Evolutionary conservation across 257 asterid species (phyloP), one percentile per base, ranked within the genome.

Genomic region (Rehmannia glutinosa): DNA sequence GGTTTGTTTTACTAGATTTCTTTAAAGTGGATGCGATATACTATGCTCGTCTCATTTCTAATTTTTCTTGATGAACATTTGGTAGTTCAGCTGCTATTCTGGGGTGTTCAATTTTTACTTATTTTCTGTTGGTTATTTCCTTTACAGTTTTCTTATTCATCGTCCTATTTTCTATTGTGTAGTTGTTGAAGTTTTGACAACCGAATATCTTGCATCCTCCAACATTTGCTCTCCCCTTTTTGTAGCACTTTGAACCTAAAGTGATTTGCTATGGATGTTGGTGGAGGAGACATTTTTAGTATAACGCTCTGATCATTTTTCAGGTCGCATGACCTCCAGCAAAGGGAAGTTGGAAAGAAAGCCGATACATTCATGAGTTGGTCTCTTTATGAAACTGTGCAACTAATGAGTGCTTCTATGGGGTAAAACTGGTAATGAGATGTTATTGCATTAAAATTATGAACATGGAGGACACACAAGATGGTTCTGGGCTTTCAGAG

Each of bases 381-480:
- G 43, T 55, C 13, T 73, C 66, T 68, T 33, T 38, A 59, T 60
- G 68, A 54, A 82, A 47, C 49, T 36, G 20, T 65, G 67, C 42
- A 53, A 66, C 56, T 71, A 9, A 61, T 70, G 6, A 51, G 67
- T 75, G 62, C 73, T 76, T 74, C 60, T 39, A 47, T 70, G 75
- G 81, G 73, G 67, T 79, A 73, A 74, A 57, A 76, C 57, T 45
- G 77, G 75, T 58, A 30, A 11, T 8, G 70, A 71, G 74, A 79
- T 86, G 80, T 19, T 82, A 68, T 72, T 78, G 68, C 60, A 76
- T 72, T 69, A 75, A 50, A 53, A 78, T 62, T 70, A 68, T 38
- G 62, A 75, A 68, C 72, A 87, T 87, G 98, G 93, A 86, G 71
- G 87, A 80, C 73, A 64, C 69, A 70, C 82, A 63, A 75, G 88